Conservation (phyloP, 2,329 filamentous ascomycete species). For the Kalaharituber pfeilii region DNA sequence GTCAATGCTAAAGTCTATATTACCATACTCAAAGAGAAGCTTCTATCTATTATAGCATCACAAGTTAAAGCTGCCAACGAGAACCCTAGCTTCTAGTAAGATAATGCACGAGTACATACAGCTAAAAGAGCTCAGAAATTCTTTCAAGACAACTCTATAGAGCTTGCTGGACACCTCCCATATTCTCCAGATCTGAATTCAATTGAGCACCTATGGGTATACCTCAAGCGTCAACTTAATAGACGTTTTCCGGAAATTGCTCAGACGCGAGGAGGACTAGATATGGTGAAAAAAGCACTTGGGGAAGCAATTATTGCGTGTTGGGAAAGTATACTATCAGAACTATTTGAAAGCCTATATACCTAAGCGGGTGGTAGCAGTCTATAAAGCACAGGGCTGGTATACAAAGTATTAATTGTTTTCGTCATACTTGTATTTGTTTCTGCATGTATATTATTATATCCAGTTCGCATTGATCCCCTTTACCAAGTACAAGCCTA, state of each 20-base stretch:
- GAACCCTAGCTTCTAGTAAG: neutral
- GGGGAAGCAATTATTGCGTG: no score
- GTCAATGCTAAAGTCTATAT: neutral
- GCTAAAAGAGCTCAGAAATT: neutral
- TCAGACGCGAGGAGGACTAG: neutral
- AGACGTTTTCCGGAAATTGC: slow-evolving; percentile 2
- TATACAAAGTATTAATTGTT: no score
- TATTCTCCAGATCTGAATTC: neutral
- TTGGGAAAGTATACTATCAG: no score
- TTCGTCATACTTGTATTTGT: no score
- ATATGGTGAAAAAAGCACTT: neutral
- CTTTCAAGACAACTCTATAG: neutral
- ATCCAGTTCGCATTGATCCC: no score
- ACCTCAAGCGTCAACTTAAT: slow-evolving; percentile 9
- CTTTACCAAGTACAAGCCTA: no score
- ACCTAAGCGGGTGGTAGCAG: no score
- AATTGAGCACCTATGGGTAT: neutral
- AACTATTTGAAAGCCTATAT: no score
- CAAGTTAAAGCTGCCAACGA: no score
- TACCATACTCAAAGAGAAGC: neutral
- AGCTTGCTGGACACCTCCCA: neutral
- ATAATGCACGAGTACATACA: slow-evolving; percentile 1
- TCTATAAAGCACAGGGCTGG: no score
- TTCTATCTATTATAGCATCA: neutral
- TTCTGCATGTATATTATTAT: no score